These are phyloP conservation scores for Aquanectria penicillioides DNA, from an alignment of 2,329 filamentous ascomycete genomes.

Conservation along the genomic window DNA sequence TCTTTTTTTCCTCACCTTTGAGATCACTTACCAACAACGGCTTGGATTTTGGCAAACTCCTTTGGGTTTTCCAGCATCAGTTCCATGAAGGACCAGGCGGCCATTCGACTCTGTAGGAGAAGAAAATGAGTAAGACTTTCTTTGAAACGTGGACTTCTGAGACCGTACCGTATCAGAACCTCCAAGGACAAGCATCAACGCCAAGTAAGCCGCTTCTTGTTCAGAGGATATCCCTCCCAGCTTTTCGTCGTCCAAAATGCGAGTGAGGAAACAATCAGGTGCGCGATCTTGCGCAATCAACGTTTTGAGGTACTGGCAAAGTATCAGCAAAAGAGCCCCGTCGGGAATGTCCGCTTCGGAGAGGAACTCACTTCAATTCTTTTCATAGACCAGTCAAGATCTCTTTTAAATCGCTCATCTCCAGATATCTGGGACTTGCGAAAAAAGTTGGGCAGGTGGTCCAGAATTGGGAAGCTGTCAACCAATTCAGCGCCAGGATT, in stretches of 20 bases:
- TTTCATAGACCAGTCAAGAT: slow-evolving; percentile 10
- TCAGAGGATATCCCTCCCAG: neutral
- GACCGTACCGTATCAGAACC: slow-evolving; percentile 10
- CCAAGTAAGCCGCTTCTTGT: slow-evolving; percentile 8
- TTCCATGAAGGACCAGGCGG: slow-evolving; percentile 14
- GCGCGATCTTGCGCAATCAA: neutral
- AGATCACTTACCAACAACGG: neutral
- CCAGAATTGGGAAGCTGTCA: slow-evolving; percentile 10
- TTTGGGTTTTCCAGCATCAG: slow-evolving; percentile 1
- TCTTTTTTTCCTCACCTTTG: neutral
- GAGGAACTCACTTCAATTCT: neutral
- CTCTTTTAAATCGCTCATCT: slow-evolving; percentile 4
- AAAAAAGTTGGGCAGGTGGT: slow-evolving; percentile 3
- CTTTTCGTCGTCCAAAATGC: neutral
- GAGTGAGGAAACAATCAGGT: neutral
- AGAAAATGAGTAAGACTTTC: neutral
- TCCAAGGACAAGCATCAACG: slow-evolving; percentile 1
- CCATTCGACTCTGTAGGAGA: slow-evolving; percentile 17
- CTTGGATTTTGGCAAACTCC: slow-evolving; percentile 1
- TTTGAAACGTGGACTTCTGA: neutral
- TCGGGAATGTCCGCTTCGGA: neutral
- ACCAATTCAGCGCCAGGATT: slow-evolving; percentile 10
- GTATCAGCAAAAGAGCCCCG: no score
- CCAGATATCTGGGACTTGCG: neutral
- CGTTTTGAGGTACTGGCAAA: slow-evolving; percentile 1